These are phyloP conservation scores for Lotmaria passim DNA, from an alignment of 208 protist genomes.

Conservation along the genomic window DNA sequence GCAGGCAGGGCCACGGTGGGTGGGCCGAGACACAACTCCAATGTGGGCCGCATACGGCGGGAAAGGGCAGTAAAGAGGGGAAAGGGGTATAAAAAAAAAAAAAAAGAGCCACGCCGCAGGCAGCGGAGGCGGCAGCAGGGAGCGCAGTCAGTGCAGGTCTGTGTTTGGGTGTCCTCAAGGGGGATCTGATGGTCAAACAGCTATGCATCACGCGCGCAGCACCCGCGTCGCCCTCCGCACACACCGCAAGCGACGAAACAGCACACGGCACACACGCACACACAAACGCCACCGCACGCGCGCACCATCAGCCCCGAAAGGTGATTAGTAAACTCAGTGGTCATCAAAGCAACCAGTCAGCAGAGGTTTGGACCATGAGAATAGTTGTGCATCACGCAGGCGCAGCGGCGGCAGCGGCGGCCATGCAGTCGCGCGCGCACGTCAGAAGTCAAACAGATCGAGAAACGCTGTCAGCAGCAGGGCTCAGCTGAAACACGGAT, in stretches of 20 bases:
- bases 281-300: not conserved
- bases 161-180: slow-evolving; percentile 27
- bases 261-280: slow-evolving; percentile 4
- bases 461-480: slow-evolving; percentile 36
- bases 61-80: not conserved
- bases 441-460: slow-evolving; percentile 54
- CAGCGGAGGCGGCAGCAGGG: not conserved
- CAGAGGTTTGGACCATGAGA: slow-evolving; percentile 17
- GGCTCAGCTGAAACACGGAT: slow-evolving; percentile 59
- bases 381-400: slow-evolving; percentile 22
- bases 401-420: slow-evolving; percentile 1
- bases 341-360: slow-evolving; percentile 10
- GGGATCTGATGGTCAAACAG: slow-evolving; percentile 24
- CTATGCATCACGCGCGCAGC: slow-evolving; percentile 17
- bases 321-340: slow-evolving; percentile 20
- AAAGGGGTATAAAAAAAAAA: too few relatives aligned
- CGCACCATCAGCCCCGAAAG: slow-evolving; percentile 17
- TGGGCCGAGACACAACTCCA: slow-evolving; percentile 7
- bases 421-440: slow-evolving; percentile 1
- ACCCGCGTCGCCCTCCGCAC: not conserved
- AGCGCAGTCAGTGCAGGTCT: slow-evolving; percentile 19
- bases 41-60: slow-evolving; percentile 2
- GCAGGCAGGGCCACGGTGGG: slow-evolving; percentile 13
- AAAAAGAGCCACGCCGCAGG: not conserved
- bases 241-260: not conserved